Evolutionary conservation across 2,329 filamentous ascomycete genomes (phyloP).

Genomic region (Colletotrichum sp.): DNA sequence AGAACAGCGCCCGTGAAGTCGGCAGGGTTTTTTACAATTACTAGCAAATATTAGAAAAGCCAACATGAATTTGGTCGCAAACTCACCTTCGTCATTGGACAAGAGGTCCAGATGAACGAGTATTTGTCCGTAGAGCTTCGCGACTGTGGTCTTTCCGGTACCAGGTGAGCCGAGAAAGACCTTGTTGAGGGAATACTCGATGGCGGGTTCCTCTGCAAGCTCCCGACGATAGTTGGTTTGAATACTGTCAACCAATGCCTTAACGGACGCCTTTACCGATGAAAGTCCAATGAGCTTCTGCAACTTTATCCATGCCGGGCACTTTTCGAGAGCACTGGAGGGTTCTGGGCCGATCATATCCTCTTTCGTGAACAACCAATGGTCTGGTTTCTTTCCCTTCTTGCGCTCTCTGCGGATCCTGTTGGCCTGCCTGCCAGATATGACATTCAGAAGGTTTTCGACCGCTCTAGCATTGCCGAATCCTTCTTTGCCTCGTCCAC

Average conservation of each 20-base stretch:
- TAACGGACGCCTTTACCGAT: slow-evolving; percentile 67
- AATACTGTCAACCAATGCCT: slow-evolving; percentile 64
- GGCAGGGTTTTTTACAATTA: slow-evolving; percentile 73
- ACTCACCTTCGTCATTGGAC: slow-evolving; percentile 71
- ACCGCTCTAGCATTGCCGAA: slow-evolving; percentile 78
- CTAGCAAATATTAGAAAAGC: slow-evolving; percentile 31
- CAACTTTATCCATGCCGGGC: slow-evolving; percentile 62
- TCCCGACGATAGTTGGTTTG: slow-evolving; percentile 71
- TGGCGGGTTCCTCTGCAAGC: slow-evolving; percentile 60
- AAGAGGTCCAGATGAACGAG: slow-evolving; percentile 71
- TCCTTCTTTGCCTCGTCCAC: slow-evolving; percentile 65
- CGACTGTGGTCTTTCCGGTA: slow-evolving; percentile 79
- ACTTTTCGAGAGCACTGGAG: slow-evolving; percentile 52
- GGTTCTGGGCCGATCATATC: slow-evolving; percentile 78
- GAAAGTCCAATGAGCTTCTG: slow-evolving; percentile 63
- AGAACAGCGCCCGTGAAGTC: slow-evolving; percentile 72
- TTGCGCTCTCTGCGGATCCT: slow-evolving; percentile 56
- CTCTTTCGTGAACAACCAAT: slow-evolving; percentile 65
- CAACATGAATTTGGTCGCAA: not conserved
- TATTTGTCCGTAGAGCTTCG: slow-evolving; percentile 74
- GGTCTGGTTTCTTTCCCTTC: slow-evolving; percentile 48
- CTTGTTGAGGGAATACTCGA: slow-evolving; percentile 69
- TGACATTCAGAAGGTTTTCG: slow-evolving; percentile 62
- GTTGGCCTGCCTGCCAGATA: slow-evolving; percentile 63
- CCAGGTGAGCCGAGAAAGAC: slow-evolving; percentile 76